A percentile compares a stretch with the other conserved stretches of the same genome.
Evolutionary conservation across 2,329 filamentous ascomycete genomes (phyloP).

Genomic region (Coniochaeta prunicola): DNA sequence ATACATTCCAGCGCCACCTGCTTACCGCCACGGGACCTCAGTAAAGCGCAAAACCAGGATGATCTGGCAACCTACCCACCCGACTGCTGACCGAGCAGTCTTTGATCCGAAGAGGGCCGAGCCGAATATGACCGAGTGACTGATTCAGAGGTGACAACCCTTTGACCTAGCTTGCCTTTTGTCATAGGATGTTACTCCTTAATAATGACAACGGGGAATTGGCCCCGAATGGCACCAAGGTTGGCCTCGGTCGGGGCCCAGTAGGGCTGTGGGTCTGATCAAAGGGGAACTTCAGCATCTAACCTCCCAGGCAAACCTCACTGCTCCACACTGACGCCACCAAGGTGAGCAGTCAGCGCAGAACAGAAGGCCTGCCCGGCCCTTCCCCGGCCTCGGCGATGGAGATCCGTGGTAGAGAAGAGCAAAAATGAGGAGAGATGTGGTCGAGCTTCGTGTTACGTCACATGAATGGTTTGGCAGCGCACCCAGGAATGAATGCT

Average conservation of each 20-base stretch:
- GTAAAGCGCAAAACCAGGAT: neutral
- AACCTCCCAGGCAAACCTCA: neutral
- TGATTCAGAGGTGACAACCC: neutral
- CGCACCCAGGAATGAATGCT: neutral
- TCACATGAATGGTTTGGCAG: neutral
- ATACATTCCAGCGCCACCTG: neutral
- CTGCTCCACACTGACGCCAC: neutral
- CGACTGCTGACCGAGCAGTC: neutral
- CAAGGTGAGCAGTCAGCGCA: neutral
- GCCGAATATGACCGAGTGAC: neutral
- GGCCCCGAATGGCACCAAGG: neutral
- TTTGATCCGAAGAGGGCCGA: neutral
- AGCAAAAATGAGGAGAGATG: neutral
- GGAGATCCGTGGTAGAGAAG: neutral
- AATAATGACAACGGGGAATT: neutral
- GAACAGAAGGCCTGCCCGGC: neutral
- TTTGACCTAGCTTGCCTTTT: neutral
- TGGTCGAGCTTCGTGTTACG: neutral
- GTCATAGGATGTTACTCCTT: neutral
- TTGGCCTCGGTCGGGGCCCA: neutral
- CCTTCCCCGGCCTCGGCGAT: neutral
- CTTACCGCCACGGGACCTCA: neutral
- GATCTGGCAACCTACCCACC: neutral
- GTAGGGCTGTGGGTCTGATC: neutral
- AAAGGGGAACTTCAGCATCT: neutral